Evolutionary conservation across 1,284 basidiomycete species (phyloP).

Genomic region (Kalmanozyma brasiliensis): DNA sequence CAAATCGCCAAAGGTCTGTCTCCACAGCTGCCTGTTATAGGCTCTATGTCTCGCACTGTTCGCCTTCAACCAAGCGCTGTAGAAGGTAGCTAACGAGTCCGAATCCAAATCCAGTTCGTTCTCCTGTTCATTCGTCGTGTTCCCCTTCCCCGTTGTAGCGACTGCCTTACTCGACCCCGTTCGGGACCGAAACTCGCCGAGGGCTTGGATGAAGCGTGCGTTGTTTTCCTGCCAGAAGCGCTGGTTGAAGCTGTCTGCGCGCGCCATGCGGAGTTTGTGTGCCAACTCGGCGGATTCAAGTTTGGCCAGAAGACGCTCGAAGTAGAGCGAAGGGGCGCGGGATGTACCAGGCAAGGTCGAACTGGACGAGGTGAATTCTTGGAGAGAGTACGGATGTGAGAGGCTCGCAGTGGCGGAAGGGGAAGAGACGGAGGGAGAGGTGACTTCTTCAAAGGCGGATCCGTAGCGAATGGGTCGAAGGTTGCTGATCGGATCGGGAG

Average conservation of each 20-base stretch:
- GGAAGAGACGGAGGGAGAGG: slow-evolving; percentile 5
- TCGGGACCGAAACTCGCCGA: slow-evolving; percentile 42
- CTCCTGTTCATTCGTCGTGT: slow-evolving; percentile 2
- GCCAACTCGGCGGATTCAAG: slow-evolving; percentile 61
- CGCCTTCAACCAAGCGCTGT: slow-evolving; percentile 61
- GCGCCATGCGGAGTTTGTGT: slow-evolving; percentile 51
- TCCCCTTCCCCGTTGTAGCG: slow-evolving; percentile 3
- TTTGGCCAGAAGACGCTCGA: slow-evolving; percentile 37
- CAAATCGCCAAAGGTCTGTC: slow-evolving; percentile 49
- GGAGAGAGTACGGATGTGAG: slow-evolving; percentile 62
- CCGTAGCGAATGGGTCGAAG: slow-evolving; percentile 63
- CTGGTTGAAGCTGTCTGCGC: slow-evolving; percentile 63
- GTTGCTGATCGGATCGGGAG: slow-evolving; percentile 60
- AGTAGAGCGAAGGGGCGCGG: slow-evolving; percentile 38
- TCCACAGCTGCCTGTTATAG: slow-evolving; percentile 62
- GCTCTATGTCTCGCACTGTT: slow-evolving; percentile 55
- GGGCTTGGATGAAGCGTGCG: slow-evolving; percentile 56
- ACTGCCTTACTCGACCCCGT: slow-evolving; percentile 38
- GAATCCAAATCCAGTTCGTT: slow-evolving; percentile 35
- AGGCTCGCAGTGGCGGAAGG: slow-evolving; percentile 21
- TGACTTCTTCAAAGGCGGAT: slow-evolving; percentile 40
- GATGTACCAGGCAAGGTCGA: slow-evolving; percentile 5
- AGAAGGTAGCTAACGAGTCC: slow-evolving; percentile 58
- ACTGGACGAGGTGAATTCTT: slow-evolving; percentile 52
- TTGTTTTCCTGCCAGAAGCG: slow-evolving; percentile 67